Evolutionary conservation across 2,329 filamentous ascomycete species (phyloP).

Genomic region (Ilyonectria mors-panacis): DNA sequence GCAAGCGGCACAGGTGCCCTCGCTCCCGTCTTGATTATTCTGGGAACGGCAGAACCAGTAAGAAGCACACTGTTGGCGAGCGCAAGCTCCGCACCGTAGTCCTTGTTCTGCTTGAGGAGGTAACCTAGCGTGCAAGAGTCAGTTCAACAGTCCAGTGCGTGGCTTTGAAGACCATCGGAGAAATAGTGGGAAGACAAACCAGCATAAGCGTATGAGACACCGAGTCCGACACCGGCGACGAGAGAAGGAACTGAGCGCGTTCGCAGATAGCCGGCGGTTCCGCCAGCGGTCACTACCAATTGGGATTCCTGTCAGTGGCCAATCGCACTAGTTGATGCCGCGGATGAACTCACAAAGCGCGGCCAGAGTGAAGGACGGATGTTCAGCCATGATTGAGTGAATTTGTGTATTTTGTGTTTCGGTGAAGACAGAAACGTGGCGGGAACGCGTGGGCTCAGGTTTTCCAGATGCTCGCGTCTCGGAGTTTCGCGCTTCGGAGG

Average conservation of each 20-base stretch:
- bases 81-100: constrained; percentile 59
- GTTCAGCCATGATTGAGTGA: constrained; percentile 54
- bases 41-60: constrained; percentile 55
- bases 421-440: background rate
- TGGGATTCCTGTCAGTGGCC: background rate
- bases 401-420: background rate
- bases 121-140: constrained; percentile 50
- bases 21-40: constrained; percentile 57
- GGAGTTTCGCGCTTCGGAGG: background rate
- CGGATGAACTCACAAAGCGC: constrained; percentile 52
- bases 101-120: constrained; percentile 59
- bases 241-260: constrained; percentile 47
- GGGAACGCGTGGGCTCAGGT: background rate
- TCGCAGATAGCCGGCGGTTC: constrained; percentile 44
- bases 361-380: constrained; percentile 59
- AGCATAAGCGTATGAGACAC: constrained; percentile 45
- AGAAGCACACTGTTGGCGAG: constrained; percentile 57
- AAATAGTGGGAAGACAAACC: constrained; percentile 15
- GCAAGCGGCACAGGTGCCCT: constrained; percentile 55
- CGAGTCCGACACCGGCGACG: constrained; percentile 45
- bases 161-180: background rate
- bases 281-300: constrained; percentile 42
- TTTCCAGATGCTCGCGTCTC: background rate
- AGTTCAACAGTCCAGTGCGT: background rate
- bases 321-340: accelerated